Base-by-base conservation (phyloP, 345 rosid species). In the Eucalyptus paniculata region DNA sequence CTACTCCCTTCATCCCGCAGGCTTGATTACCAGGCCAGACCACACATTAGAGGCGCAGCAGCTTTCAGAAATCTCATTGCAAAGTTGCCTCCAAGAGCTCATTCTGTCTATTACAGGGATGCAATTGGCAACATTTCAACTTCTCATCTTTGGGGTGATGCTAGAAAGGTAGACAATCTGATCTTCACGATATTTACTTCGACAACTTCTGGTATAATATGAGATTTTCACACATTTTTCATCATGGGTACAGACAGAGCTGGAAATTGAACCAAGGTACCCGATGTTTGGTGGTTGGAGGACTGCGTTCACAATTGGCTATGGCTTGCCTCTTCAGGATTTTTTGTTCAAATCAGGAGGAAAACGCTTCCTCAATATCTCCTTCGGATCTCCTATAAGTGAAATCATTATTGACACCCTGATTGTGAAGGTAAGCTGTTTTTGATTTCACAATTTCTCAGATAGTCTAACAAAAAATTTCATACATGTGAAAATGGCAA, bases 81-180 rank as follows among this genome's bases (percentile, higher is more conserved):
- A 28, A 93, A 91, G 89, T 94, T 98, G 95, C 99, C 99, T 65
- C 98, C 99, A 12, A 95, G 98, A 90, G 96, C 99, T 80, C 99
- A 96, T 92, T 98, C 99, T 83, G 93, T 97, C 89, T 97, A 96
- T 88, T 98, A 96, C 90, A 93, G 99, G 90, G 99, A 98, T 93
- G 99, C 95, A 90, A 96, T 96, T 92, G 99, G 99, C 89, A 98
- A 98, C 92, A 97, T 98, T 94, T 98, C 99, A 56, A 98, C 99
- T n/a, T 97, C 99, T 92, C 91, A 92, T 92, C 91, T 97, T 87
- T 90, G 94, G 93, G 92, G 95, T 90, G 99, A 98, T 93, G 93
- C 97, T 44, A 94, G 92, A 89, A 97, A 98, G 99, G 99, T 98
- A 50, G 88, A 91, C 82, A 44, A 83, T 58, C 30, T 58, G 34